phyloP scores from a whole-genome alignment of 805 yeast genomes.

The Candida suzukii region DNA sequence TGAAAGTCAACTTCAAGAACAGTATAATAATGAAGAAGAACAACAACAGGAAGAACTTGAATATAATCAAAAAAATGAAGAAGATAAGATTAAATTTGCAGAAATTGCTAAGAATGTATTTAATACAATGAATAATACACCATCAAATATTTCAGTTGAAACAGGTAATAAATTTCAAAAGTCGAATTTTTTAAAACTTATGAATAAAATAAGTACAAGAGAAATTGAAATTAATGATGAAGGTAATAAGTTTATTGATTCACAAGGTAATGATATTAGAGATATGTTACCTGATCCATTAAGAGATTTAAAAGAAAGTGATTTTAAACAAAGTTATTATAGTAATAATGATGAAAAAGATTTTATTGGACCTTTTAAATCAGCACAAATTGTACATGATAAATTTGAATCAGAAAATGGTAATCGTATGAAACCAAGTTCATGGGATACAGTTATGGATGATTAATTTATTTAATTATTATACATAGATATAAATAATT shows the following conservation, averaged over 20 bases:
- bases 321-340: constrained; percentile 2
- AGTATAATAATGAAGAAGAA: constrained; percentile 4
- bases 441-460: constrained; percentile 12
- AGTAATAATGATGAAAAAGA: background rate
- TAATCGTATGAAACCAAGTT: constrained; percentile 11
- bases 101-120: constrained; percentile 31
- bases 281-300: constrained; percentile 22
- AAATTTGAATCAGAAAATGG: constrained; percentile 8
- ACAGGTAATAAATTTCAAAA: constrained; percentile 31
- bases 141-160: constrained; percentile 17
- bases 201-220: constrained; percentile 31
- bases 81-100: constrained; percentile 30
- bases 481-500: too few species aligned
- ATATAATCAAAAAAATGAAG: constrained; percentile 13
- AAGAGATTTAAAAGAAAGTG: constrained; percentile 15
- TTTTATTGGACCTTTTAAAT: constrained; percentile 12
- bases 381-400: constrained; percentile 15
- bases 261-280: constrained; percentile 31
- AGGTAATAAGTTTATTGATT: constrained; percentile 30
- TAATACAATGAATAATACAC: constrained; percentile 28
- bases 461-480: background rate
- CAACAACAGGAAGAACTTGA: constrained; percentile 2
- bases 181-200: constrained; percentile 33
- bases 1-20: constrained; percentile 16
- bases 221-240: constrained; percentile 29